Evolutionary conservation across 306 rosid genomes (phyloP).

Genomic region (Mimosa bimucronata): DNA sequence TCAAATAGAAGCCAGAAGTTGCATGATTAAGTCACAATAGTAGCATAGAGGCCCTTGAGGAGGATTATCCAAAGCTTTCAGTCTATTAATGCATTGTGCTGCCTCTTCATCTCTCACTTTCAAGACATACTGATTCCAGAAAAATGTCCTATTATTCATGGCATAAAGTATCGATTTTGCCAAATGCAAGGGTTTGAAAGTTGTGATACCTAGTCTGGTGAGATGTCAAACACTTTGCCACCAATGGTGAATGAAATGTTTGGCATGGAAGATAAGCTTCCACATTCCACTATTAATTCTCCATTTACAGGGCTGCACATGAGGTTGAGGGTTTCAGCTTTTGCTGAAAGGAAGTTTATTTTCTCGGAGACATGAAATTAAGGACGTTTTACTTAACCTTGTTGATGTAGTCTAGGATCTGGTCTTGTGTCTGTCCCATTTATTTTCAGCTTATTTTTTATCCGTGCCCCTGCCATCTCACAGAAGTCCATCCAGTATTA

Average conservation of each 20-base stretch:
- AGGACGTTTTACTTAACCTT: constrained; percentile 42
- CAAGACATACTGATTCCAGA: constrained; percentile 59
- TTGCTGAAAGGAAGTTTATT: constrained; percentile 1
- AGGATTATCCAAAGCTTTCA: background rate
- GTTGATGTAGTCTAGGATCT: constrained; percentile 54
- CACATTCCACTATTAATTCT: constrained; percentile 62
- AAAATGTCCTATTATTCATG: background rate
- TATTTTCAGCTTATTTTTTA: constrained; percentile 51
- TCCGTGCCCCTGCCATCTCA: constrained; percentile 82
- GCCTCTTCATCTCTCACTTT: constrained; percentile 58
- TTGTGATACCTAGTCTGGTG: constrained; percentile 52
- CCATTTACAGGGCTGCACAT: constrained; percentile 63
- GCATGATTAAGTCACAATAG: background rate
- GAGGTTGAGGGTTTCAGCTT: constrained; percentile 36
- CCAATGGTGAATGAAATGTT: constrained; percentile 69
- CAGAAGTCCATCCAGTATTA: constrained; percentile 66
- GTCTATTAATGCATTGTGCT: constrained; percentile 55
- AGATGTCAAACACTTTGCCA: constrained; percentile 52
- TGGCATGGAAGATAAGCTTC: constrained; percentile 55
- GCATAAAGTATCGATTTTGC: background rate
- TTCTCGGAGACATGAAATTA: background rate
- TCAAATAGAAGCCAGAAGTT: background rate
- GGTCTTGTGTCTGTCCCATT: constrained; percentile 55
- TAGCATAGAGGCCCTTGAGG: background rate
- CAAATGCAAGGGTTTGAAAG: background rate